phyloP scores from a whole-genome alignment of 1,284 basidiomycete species.

The Cerrena zonata region DNA sequence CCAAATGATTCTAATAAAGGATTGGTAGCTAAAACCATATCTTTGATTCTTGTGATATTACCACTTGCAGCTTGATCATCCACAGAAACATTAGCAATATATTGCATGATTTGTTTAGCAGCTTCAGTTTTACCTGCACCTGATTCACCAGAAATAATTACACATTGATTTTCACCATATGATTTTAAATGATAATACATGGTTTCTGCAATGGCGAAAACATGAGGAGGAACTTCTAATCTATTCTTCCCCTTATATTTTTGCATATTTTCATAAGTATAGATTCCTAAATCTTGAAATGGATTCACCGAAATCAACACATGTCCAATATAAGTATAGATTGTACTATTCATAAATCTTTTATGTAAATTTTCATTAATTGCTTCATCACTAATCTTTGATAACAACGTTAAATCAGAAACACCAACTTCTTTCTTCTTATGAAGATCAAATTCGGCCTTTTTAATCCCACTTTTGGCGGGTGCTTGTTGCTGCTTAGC shows the following conservation, averaged over 20 bases:
- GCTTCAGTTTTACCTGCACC: conserved; percentile 97
- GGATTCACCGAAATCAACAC: conserved; percentile 99
- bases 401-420: conserved; percentile 96
- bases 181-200: conserved; percentile 99
- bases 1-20: conserved; percentile 97
- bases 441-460: too few relatives aligned
- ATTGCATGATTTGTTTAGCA: conserved; percentile 99
- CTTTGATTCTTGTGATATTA: conserved; percentile 94
- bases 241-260: conserved; percentile 96
- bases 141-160: conserved; percentile 98
- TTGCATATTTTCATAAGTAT: conserved; percentile 81
- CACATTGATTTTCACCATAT: conserved; percentile 99
- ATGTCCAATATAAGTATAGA: conserved; percentile 98
- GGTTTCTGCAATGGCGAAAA: conserved; percentile 94
- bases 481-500: too few relatives aligned
- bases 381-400: conserved; percentile 95
- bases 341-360: conserved; percentile 91
- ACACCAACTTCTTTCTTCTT: conserved; percentile 98
- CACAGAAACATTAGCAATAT: conserved; percentile 94
- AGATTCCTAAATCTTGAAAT: conserved; percentile 94
- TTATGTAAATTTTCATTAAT: conserved; percentile 98
- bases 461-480: too few relatives aligned
- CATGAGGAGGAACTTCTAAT: conserved; percentile 95
- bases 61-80: conserved; percentile 75
- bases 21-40: conserved; percentile 99